phyloP scores from a whole-genome alignment of 805 yeast species.

The Blastobotrys chiropterorum region DNA sequence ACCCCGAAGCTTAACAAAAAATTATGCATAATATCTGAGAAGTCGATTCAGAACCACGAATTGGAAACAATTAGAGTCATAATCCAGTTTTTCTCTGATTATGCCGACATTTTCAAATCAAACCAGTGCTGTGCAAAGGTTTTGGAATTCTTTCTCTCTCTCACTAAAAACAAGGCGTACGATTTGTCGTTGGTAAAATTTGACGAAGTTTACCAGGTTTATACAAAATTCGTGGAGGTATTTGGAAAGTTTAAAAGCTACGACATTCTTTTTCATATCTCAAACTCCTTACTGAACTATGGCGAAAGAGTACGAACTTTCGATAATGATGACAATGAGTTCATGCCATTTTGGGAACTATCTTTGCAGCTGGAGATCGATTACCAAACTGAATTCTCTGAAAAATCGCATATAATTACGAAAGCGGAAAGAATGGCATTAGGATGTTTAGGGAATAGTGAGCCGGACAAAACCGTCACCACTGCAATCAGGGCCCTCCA shows the following conservation, averaged over 20 bases:
- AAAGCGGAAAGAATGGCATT: constrained; percentile 6
- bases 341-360: constrained; percentile 5
- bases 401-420: neutral
- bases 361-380: constrained; percentile 5
- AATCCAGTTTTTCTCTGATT: neutral
- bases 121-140: neutral
- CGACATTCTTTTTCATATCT: constrained; percentile 1
- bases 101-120: neutral
- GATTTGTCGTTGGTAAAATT: neutral
- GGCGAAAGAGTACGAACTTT: constrained; percentile 5
- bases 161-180: neutral
- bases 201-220: neutral
- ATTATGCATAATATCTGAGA: neutral
- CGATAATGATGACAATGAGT: neutral
- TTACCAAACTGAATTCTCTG: neutral
- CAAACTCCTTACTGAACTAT: constrained; percentile 5
- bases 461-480: neutral
- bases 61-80: neutral
- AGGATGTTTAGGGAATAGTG: neutral
- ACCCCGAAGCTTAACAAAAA: neutral
- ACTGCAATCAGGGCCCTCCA: neutral
- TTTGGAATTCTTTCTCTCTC: neutral
- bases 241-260: neutral
- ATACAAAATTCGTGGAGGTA: neutral
- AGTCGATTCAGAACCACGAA: neutral